These are phyloP conservation scores for Lumnitzera littorea DNA, from an alignment of 345 rosid species.

Conservation along the genomic window DNA sequence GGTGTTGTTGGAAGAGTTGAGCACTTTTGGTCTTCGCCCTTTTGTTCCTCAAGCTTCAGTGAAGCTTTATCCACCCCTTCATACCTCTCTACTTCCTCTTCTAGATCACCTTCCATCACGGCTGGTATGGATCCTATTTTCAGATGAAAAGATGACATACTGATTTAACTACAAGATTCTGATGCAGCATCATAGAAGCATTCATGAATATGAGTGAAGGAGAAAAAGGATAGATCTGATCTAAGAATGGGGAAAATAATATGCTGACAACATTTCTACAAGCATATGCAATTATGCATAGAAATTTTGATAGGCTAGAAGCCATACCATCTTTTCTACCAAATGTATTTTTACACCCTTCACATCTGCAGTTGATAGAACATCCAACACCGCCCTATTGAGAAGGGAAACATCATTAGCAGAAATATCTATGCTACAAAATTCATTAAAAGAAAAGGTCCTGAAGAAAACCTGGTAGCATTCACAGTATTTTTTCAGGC, in stretches of 20 bases:
- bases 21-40: conserved; percentile 41
- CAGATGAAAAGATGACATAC: conserved; percentile 4
- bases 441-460: background rate
- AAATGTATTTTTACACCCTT: conserved; percentile 89
- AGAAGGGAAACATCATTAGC: background rate
- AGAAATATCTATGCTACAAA: background rate
- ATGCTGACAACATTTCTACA: too few species aligned
- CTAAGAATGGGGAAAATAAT: too few species aligned
- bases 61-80: conserved; percentile 31
- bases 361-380: conserved; percentile 93
- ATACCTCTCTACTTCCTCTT: conserved; percentile 41
- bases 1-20: conserved; percentile 56
- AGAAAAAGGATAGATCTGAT: background rate
- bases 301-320: background rate
- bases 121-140: conserved; percentile 37
- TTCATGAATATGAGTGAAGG: background rate
- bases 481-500: conserved; percentile 96
- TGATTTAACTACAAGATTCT: background rate
- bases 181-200: background rate
- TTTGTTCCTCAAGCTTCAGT: conserved; percentile 30
- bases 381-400: conserved; percentile 91
- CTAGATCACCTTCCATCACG: conserved; percentile 44
- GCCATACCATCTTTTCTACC: conserved; percentile 92
- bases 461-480: conserved; percentile 79
- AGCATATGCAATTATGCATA: too few species aligned